Evolutionary conservation across 441 rosid genomes (phyloP).

Genomic region (Gossypium gossypioides): DNA sequence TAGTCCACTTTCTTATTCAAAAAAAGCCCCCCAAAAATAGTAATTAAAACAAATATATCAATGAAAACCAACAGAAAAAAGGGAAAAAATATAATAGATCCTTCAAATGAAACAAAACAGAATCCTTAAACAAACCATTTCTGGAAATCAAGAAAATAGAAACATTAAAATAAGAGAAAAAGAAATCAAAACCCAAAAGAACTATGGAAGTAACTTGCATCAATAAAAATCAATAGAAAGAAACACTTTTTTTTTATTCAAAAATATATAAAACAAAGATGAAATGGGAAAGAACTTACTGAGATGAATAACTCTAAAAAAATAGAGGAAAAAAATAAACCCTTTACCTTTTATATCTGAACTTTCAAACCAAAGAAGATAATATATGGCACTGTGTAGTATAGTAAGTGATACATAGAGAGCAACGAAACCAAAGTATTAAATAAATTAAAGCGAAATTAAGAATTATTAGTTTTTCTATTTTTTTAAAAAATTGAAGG

Average conservation of each 20-base stretch:
- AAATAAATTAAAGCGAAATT: background rate
- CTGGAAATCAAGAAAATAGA: background rate
- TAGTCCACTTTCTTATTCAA: background rate
- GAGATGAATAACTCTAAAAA: background rate
- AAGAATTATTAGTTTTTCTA: too few species aligned
- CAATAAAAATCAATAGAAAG: background rate
- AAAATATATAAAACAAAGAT: background rate
- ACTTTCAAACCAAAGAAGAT: background rate
- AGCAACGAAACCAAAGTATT: background rate
- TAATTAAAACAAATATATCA: background rate
- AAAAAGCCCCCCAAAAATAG: background rate
- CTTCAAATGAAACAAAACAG: background rate
- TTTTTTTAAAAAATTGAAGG: background rate
- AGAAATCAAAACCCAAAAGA: background rate
- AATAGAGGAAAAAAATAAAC: background rate
- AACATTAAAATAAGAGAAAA: background rate
- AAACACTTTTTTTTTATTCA: background rate
- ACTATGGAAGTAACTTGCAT: background rate
- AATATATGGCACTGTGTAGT: background rate
- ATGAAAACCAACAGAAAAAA: background rate
- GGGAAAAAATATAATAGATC: background rate
- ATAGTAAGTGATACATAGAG: background rate
- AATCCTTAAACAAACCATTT: background rate
- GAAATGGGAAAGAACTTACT: constrained; percentile 12
- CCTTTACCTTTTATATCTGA: background rate